Evolutionary conservation across 2,329 filamentous ascomycete genomes (phyloP).

Genomic region (Calonectria leucothoes): DNA sequence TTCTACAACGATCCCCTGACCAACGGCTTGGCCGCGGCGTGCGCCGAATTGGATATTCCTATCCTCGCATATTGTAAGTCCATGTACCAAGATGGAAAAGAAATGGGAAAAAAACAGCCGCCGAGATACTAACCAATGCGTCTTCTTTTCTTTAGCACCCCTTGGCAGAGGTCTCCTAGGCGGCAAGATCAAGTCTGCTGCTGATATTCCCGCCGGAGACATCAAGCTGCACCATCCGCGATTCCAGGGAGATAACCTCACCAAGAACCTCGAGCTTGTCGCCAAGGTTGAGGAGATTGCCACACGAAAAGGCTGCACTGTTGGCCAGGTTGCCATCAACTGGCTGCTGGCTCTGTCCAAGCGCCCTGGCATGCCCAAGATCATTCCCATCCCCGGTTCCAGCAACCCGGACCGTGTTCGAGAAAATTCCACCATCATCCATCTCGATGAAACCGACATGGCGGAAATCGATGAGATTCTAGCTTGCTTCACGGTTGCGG

Average conservation of each 20-base stretch:
- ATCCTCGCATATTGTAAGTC: slow-evolving; percentile 71
- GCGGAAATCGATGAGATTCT: slow-evolving; percentile 62
- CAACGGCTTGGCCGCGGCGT: slow-evolving; percentile 62
- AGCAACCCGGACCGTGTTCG: slow-evolving; percentile 65
- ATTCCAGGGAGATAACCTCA: slow-evolving; percentile 72
- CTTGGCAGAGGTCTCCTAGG: slow-evolving; percentile 61
- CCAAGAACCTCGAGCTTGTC: slow-evolving; percentile 72
- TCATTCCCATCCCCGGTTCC: slow-evolving; percentile 76
- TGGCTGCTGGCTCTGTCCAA: slow-evolving; percentile 68
- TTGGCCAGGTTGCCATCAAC: slow-evolving; percentile 73
- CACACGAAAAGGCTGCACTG: slow-evolving; percentile 67
- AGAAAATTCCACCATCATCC: slow-evolving; percentile 69
- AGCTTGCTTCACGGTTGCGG: slow-evolving; percentile 58
- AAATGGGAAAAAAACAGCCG: not conserved
- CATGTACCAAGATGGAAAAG: not conserved
- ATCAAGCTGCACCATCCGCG: slow-evolving; percentile 60
- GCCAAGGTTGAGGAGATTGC: slow-evolving; percentile 68
- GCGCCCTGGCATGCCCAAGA: slow-evolving; percentile 63
- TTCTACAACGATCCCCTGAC: slow-evolving; percentile 56
- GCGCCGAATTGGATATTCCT: slow-evolving; percentile 72
- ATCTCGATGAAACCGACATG: slow-evolving; percentile 63
- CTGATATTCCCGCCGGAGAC: slow-evolving; percentile 68
- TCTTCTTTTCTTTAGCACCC: slow-evolving; percentile 51
- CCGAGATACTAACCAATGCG: slow-evolving; percentile 20
- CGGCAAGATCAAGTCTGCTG: slow-evolving; percentile 61